Base-by-base conservation (phyloP, 2,329 filamentous ascomycete genomes). In the Pseudogymnoascus sp. region DNA sequence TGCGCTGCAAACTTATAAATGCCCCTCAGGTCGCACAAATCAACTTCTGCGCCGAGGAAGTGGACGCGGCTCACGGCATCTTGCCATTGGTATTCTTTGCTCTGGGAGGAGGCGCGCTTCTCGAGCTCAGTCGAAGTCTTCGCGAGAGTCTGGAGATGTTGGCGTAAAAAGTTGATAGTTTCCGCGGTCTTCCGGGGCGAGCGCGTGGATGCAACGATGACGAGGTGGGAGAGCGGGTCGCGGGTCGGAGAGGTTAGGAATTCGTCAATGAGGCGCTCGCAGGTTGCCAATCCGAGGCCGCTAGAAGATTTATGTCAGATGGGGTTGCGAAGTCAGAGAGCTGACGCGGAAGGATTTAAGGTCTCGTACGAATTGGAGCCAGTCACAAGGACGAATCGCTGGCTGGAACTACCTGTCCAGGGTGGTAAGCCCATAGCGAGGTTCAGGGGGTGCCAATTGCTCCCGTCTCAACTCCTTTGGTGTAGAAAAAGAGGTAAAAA, bases 261-360 rank as follows among this genome's bases (percentile, higher is more conserved):
- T 71, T 96, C 90, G 78, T 96, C 91, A 69, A 96, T 93, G 63
- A 96, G 82, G 65, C 91, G 90, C 72, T 89, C 86, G 73, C 89
- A 90, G 68, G 90, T 92, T 63, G 88, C 88, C 70, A 93, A 89
- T 50, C 93, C 93, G 50, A 97, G 86, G 65, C 93, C 93, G 73
- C 93, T 97, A 75, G 4, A 38, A 21, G 23, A 29, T 46, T 26
- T 17, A n/a, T 33, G 70, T 78, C 66, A 78, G 72, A 67, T 64
- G 56, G 15, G 15, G 15, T 17, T 31, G 23, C 53, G 50, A 35
- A 46, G 15, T 46, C 19, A 26, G 26, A 60, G 60, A 40, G 23
- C 35, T 37, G 21, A 19, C n/a, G 19, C 5, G n/a, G 59, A 21
- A 50, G 35, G 44, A 60, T 29, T 17, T 33, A 38, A 56, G 61